Evolutionary conservation across 2,329 filamentous ascomycete genomes (phyloP).

Genomic region (Magnaporthiopsis incrustans): DNA sequence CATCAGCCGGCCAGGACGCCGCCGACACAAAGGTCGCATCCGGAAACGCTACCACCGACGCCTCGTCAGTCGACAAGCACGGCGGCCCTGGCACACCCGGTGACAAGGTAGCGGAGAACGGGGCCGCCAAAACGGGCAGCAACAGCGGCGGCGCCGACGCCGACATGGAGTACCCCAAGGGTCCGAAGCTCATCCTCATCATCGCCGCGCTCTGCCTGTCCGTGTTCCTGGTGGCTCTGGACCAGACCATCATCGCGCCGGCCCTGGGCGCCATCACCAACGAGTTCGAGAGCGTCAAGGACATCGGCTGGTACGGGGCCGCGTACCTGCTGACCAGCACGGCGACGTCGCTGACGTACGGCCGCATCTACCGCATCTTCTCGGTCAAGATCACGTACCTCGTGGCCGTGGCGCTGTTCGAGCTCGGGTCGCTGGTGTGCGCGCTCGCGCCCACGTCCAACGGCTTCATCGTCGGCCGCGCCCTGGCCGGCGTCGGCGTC

Average conservation of each 20-base stretch:
- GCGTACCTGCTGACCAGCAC: constrained; percentile 37
- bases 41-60: background rate
- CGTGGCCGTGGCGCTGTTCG: constrained; percentile 12
- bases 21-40: background rate
- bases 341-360: constrained; percentile 36
- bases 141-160: background rate
- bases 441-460: constrained; percentile 33
- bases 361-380: constrained; percentile 36
- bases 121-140: background rate
- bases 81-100: no score
- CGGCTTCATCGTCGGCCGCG: constrained; percentile 38
- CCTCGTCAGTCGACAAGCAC: background rate
- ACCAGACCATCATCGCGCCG: constrained; percentile 10
- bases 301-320: constrained; percentile 35
- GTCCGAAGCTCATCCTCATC: constrained; percentile 31
- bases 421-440: constrained; percentile 17
- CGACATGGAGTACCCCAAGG: constrained; percentile 27
- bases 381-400: constrained; percentile 34
- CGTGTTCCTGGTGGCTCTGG: constrained; percentile 34
- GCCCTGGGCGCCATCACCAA: constrained; percentile 32
- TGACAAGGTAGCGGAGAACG: background rate
- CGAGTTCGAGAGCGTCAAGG: constrained; percentile 21
- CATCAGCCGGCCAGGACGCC: no score
- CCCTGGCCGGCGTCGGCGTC: constrained; percentile 37
- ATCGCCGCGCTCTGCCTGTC: constrained; percentile 35